A percentile compares a stretch with the other conserved stretches of the same genome.
Conservation (phyloP, 768 basidiomycete species). For the Phanerodontia chrysosporium region DNA sequence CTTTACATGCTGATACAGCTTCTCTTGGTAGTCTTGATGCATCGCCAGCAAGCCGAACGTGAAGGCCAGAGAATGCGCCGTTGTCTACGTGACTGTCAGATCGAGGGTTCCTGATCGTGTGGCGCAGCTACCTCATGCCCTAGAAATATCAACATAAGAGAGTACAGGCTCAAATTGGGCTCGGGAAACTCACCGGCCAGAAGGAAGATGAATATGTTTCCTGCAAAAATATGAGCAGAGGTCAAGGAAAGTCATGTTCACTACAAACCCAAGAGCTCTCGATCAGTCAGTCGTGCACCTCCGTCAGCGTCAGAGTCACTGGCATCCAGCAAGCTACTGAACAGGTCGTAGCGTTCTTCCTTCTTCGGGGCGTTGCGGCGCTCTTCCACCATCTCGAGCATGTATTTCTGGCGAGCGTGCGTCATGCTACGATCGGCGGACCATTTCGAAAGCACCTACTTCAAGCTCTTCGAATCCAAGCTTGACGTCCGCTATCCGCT, state of each 20-base stretch:
- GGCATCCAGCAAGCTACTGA: conserved; percentile 47
- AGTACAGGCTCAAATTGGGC: not conserved
- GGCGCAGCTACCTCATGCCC: conserved; percentile 23
- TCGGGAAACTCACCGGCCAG: conserved; percentile 36
- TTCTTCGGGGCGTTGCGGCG: conserved; percentile 34
- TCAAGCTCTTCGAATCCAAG: conserved; percentile 26
- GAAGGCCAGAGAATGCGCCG: conserved; percentile 31
- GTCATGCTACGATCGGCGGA: not conserved
- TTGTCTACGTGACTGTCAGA: conserved; percentile 22
- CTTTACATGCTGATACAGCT: conserved; percentile 30
- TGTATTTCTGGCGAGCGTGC: conserved; percentile 33
- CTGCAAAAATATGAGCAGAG: conserved; percentile 15
- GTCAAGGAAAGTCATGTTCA: not conserved
- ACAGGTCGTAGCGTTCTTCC: conserved; percentile 44
- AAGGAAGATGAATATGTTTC: conserved; percentile 40
- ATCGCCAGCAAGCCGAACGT: conserved; percentile 34
- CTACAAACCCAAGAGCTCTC: conserved; percentile 35
- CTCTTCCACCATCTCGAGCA: conserved; percentile 50
- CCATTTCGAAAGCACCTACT: conserved; percentile 13
- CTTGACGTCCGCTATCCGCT: conserved; percentile 20
- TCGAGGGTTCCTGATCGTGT: too few species aligned
- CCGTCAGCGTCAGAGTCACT: conserved; percentile 34
- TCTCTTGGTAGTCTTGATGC: conserved; percentile 37
- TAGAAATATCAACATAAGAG: not conserved
- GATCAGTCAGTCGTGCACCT: conserved; percentile 34